Conservation (phyloP, 2,329 filamentous ascomycete species). For the Neonectria hederae region DNA sequence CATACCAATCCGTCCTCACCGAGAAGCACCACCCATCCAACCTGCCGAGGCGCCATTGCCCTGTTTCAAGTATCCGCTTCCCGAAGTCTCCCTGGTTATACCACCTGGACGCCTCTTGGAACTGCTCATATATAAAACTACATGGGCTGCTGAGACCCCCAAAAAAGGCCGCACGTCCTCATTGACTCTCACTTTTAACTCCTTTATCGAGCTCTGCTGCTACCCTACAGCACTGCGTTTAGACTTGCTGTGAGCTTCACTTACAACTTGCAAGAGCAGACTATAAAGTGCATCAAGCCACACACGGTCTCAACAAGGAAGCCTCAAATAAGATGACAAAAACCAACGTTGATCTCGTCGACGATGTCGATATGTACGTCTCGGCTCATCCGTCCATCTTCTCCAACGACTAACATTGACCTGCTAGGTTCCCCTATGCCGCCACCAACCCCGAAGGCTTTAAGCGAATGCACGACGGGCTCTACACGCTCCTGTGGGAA, state of each 20-base stretch:
- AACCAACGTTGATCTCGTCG: constrained; percentile 40
- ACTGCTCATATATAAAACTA: constrained; percentile 5
- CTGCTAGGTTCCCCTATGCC: constrained; percentile 78
- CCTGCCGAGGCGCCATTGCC: neutral
- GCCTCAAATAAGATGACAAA: constrained; percentile 32
- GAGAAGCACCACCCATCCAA: constrained; percentile 2
- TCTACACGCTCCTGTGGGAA: constrained; percentile 74
- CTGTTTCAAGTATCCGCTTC: neutral
- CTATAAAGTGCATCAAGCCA: too few relatives aligned
- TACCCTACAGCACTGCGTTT: neutral
- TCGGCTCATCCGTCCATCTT: too few relatives aligned
- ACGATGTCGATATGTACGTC: constrained; percentile 39
- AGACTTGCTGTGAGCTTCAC: neutral
- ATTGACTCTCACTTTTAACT: neutral
- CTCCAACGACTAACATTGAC: neutral
- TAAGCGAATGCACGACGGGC: constrained; percentile 62
- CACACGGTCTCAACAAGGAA: neutral
- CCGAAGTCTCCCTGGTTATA: neutral
- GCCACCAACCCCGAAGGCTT: constrained; percentile 68
- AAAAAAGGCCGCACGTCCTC: neutral
- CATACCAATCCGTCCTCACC: constrained; percentile 24
- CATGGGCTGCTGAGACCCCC: neutral
- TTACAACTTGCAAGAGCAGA: constrained; percentile 4
- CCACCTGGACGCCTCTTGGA: neutral
- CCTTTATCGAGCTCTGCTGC: neutral